Percentiles rank a stretch among this genome's conserved stretches.
These are phyloP conservation scores for Jimgerdemannia flammicorona DNA, from an alignment of 192 early-diverging fungal genomes.

Conservation along the genomic window DNA sequence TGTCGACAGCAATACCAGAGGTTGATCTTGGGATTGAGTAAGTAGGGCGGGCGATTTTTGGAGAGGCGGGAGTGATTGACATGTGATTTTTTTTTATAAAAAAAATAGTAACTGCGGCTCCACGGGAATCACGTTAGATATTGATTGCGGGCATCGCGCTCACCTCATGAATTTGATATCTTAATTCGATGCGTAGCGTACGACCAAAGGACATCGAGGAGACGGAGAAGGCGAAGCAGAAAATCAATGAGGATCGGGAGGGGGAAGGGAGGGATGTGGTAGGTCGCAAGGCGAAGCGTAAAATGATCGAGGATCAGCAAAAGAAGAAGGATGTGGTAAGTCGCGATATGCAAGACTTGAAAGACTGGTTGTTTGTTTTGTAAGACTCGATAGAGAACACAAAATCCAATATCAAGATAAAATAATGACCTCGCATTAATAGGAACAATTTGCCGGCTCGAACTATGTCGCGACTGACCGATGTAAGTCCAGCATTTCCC, in stretches of 20 bases:
- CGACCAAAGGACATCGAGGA: constrained; percentile 73
- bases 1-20: constrained; percentile 91
- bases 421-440: constrained; percentile 9
- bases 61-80: too few species aligned
- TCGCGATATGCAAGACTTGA: not conserved
- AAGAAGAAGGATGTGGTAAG: constrained; percentile 22
- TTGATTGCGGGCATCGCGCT: too few species aligned
- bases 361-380: not conserved
- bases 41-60: not conserved
- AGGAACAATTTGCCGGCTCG: constrained; percentile 6
- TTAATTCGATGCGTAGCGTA: constrained; percentile 30
- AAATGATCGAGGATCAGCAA: constrained; percentile 4
- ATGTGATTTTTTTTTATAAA: too few species aligned
- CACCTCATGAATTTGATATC: too few species aligned
- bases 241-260: not conserved
- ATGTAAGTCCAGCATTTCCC: constrained; percentile 17
- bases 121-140: not conserved
- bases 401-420: too few species aligned
- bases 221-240: constrained; percentile 74
- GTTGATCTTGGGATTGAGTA: constrained; percentile 84
- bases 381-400: not conserved
- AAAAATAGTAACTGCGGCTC: too few species aligned
- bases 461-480: constrained; percentile 34
- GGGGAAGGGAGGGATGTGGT: too few species aligned
- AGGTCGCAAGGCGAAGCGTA: too few species aligned